These are phyloP conservation scores for Ilyonectria sp. DNA, from an alignment of 2,329 filamentous ascomycete genomes.

Conservation along the genomic window DNA sequence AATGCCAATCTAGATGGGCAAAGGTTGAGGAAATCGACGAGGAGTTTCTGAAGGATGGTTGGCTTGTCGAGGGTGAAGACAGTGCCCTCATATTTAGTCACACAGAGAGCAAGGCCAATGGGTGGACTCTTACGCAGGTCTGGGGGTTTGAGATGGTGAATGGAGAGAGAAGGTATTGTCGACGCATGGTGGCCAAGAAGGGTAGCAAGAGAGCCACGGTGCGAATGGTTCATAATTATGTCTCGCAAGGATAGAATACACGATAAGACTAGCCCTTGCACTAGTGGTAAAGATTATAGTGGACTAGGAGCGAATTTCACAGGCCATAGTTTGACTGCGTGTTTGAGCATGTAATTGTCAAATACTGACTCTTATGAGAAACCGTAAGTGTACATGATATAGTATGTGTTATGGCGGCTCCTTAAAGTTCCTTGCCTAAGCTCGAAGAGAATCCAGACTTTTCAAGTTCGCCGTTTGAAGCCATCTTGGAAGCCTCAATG, in stretches of 20 bases:
- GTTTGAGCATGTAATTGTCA: no score
- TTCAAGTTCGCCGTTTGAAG: not conserved
- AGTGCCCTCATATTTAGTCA: no score
- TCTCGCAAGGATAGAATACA: conserved; percentile 37
- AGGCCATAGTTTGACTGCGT: no score
- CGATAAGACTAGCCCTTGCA: no score
- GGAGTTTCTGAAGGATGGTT: conserved; percentile 70
- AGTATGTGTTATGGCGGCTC: no score
- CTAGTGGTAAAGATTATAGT: no score
- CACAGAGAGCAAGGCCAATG: no score
- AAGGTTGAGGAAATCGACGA: conserved; percentile 66
- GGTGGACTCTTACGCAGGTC: no score
- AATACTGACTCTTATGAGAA: not conserved
- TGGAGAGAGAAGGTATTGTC: conserved; percentile 66
- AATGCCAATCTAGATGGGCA: conserved; percentile 71
- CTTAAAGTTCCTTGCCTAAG: not conserved
- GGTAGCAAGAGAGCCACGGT: conserved; percentile 63
- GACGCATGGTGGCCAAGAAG: conserved; percentile 69
- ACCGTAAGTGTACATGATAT: not conserved
- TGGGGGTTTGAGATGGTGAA: conserved; percentile 68
- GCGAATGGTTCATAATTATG: conserved; percentile 70
- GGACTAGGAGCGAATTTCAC: no score
- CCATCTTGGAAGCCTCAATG: not conserved
- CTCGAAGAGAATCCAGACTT: not conserved
- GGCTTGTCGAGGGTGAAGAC: conserved; percentile 59